A percentile compares a stretch with the other conserved stretches of the same genome.
Conservation (phyloP, 73 alveolate species). For the Tetrahymena elliotti region DNA sequence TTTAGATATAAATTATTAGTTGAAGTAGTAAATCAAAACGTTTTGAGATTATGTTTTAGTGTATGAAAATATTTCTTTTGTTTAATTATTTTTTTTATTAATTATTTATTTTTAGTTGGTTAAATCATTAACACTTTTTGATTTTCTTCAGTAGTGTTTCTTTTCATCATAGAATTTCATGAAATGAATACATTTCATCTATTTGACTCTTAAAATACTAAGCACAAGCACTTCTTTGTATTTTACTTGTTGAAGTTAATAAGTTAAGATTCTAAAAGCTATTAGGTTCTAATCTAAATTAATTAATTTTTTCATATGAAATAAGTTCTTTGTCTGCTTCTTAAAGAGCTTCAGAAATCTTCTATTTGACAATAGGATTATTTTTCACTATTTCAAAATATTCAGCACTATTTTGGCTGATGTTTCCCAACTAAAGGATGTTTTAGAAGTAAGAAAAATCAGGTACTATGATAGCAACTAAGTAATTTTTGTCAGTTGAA, state of each 20-base stretch:
- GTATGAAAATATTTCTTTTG: too few species aligned
- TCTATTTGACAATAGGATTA: background rate
- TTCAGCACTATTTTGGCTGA: background rate
- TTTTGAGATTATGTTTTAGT: too few species aligned
- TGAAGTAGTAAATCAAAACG: background rate
- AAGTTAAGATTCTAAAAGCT: background rate
- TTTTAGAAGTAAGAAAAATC: slow-evolving; percentile 31
- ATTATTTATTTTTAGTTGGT: background rate
- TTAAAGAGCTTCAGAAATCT: background rate
- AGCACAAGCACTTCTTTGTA: background rate
- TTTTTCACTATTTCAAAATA: background rate
- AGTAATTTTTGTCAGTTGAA: slow-evolving; percentile 56
- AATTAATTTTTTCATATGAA: background rate
- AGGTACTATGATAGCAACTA: slow-evolving; percentile 69
- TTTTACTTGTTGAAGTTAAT: background rate
- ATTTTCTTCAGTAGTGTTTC: background rate
- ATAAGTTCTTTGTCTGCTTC: background rate
- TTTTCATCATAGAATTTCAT: background rate
- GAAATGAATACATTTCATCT: background rate
- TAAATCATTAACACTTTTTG: background rate
- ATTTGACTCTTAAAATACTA: background rate
- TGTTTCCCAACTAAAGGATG: background rate
- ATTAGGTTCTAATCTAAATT: background rate
- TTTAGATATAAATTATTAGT: background rate
- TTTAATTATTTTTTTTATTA: background rate